Conservation (phyloP, 2,329 filamentous ascomycete species). For the Fusarium tanahbumbuense region DNA sequence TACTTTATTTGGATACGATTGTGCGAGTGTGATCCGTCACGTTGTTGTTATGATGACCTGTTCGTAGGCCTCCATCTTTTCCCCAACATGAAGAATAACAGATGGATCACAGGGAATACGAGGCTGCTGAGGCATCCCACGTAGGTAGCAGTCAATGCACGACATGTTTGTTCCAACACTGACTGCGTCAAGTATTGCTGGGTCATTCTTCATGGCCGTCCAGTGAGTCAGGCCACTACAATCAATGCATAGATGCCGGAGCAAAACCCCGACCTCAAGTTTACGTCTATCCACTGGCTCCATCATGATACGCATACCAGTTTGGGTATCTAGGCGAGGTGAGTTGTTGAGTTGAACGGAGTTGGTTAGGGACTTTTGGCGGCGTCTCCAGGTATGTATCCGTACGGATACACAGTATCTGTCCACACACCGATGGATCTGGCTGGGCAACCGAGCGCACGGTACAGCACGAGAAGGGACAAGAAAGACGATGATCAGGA, state of each 20-base stretch:
- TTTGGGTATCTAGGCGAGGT: neutral
- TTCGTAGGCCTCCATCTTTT: conserved; percentile 9
- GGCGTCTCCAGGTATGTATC: neutral
- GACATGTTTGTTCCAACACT: conserved; percentile 1
- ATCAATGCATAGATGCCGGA: neutral
- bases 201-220: neutral
- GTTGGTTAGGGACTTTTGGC: neutral
- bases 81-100: neutral
- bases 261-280: neutral
- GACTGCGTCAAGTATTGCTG: neutral
- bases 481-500: neutral
- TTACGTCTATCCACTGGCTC: neutral
- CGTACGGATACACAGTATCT: neutral
- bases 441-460: conserved; percentile 17
- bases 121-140: conserved; percentile 6
- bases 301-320: neutral
- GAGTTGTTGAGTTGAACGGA: neutral
- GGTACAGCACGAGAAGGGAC: conserved; percentile 3
- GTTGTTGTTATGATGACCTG: conserved; percentile 13
- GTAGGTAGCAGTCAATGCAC: conserved; percentile 5
- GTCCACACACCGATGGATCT: conserved; percentile 1
- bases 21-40: conserved; percentile 17
- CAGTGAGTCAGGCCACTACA: neutral
- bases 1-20: conserved; percentile 37
- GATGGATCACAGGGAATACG: conserved; percentile 10